phyloP scores from a whole-genome alignment of 164 flowering plant species.

The Nymphaea colorata region DNA sequence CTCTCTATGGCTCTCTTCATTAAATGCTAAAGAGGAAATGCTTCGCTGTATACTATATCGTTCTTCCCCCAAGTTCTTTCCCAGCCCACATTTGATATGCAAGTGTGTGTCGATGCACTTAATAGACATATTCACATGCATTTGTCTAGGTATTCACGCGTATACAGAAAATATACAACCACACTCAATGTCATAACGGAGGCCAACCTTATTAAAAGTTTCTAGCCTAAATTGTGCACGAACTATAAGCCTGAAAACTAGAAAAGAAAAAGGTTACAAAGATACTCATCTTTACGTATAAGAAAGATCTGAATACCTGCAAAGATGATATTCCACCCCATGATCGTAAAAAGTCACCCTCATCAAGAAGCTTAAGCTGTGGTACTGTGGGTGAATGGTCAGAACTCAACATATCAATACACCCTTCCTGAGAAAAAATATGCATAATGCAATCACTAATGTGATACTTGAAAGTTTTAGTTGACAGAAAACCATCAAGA shows the following conservation, averaged over 20 bases:
- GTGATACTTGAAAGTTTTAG: neutral
- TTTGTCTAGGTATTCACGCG: too few species aligned
- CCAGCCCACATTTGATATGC: too few species aligned
- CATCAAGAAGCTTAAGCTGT: constrained; percentile 60
- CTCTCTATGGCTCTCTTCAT: too few species aligned
- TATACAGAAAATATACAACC: too few species aligned
- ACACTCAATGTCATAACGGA: too few species aligned
- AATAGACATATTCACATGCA: too few species aligned
- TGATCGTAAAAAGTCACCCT: constrained; percentile 83
- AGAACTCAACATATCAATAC: constrained; percentile 89
- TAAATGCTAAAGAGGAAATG: too few species aligned
- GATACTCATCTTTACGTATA: neutral
- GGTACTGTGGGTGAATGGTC: constrained; percentile 96
- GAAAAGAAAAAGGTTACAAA: neutral
- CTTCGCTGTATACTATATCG: too few species aligned
- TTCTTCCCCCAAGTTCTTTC: too few species aligned
- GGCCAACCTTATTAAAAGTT: too few species aligned
- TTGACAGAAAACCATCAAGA: constrained; percentile 5
- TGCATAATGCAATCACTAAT: neutral
- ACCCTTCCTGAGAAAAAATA: constrained; percentile 46
- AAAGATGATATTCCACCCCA: constrained; percentile 99
- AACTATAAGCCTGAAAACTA: neutral
- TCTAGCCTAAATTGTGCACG: too few species aligned
- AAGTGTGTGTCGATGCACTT: too few species aligned
- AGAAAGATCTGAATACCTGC: constrained; percentile 39